Evolutionary conservation across 2,329 filamentous ascomycete species (phyloP), one percentile per base, ranked within the genome.

Genomic region (Cladorrhinum sp.): DNA sequence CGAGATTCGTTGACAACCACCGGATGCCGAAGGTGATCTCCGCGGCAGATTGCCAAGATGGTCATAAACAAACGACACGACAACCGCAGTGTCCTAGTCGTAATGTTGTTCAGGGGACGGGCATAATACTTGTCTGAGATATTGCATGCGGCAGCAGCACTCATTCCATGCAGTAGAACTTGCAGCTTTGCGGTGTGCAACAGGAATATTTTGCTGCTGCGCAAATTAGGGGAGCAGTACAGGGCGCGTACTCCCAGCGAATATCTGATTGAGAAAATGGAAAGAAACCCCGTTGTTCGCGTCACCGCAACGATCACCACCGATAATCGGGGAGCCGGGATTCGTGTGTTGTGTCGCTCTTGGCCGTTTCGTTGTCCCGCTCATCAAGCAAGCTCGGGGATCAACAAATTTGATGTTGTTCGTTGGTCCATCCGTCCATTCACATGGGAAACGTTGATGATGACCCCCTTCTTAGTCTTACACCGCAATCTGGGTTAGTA

Each of bases 11-110:
- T n/a, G 20, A 26, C 23, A 46, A 49, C 23, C 28, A 58, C 62
- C 59, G 59, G 64, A 63, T 60, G 63, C 59, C 18, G 55, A 57
- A 26, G n/a, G 28, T 48, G 52, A 39, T 62, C 57, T 49, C 65
- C 61, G 59, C 62, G 62, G 63, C 49, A 51, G 6, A 55, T 53
- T 36, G 59, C 57, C 60, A 63, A 57, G 63, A 23, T 26, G 36
- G 16, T 30, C 53, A 54, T 36, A 51, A 51, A 23, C 42, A 46
- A 36, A 20, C 56, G n/a, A n/a, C n/a, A n/a, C 56, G 30, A 36
- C 24, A 30, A 30, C 33, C 4, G 26, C 26, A 30, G n/a, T n/a
- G n/a, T n/a, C n/a, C n/a, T n/a, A n/a, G n/a, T n/a, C n/a, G n/a
- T n/a, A 30, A 30, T 30, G 12, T 16, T 33, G 57, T 30, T 18